phyloP scores from a whole-genome alignment of 78 protist genomes.

The Reticulomyxa filosa region DNA sequence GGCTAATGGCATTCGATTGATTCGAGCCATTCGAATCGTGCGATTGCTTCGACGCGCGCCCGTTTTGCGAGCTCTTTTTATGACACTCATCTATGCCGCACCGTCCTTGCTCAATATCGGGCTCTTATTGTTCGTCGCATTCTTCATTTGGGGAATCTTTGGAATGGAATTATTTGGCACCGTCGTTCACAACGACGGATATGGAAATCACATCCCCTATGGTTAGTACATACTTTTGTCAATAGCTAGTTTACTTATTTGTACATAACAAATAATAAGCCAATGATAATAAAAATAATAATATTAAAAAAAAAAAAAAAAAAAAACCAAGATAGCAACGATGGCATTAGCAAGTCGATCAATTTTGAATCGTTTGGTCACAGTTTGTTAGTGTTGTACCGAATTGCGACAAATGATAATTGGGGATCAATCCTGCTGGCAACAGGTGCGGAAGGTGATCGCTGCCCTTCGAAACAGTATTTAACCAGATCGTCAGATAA shows the following conservation, averaged over 20 bases:
- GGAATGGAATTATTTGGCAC: not conserved
- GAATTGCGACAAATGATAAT: not conserved
- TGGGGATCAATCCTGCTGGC: slow-evolving; percentile 6
- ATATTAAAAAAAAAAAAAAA: no score
- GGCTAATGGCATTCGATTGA: not conserved
- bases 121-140: not conserved
- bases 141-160: not conserved
- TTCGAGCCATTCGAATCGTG: not conserved
- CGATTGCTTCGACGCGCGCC: not conserved
- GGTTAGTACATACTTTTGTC: no score
- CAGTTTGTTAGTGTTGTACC: not conserved
- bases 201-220: no score
- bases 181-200: not conserved
- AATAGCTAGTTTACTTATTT: no score
- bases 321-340: no score
- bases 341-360: not conserved
- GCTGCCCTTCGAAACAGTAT: not conserved
- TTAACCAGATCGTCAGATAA: not conserved
- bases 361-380: not conserved
- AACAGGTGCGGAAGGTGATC: not conserved
- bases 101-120: not conserved
- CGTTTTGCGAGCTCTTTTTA: not conserved
- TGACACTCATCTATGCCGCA: not conserved
- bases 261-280: no score
- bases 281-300: no score